These are phyloP conservation scores for Penicillium ochrochloron DNA, from an alignment of 495 filamentous ascomycete genomes.

Conservation along the genomic window DNA sequence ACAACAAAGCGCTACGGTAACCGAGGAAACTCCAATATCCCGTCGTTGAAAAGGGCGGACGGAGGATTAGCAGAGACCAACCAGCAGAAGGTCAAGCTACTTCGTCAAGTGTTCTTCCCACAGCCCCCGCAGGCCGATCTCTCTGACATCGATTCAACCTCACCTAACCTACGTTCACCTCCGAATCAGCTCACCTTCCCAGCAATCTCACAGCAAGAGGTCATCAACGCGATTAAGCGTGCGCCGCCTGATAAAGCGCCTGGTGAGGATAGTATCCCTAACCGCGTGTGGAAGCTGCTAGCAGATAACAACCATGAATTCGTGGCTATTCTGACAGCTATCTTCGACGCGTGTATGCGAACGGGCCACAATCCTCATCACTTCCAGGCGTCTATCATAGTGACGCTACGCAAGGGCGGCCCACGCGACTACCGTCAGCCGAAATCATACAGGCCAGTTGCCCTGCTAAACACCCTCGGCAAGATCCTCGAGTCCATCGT, in stretches of 20 bases:
- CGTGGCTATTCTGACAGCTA: constrained; percentile 6
- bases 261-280: constrained; percentile 29
- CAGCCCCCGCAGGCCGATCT: constrained; percentile 27
- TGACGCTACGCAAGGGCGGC: constrained; percentile 30
- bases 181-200: neutral
- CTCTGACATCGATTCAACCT: constrained; percentile 18
- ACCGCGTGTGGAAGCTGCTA: constrained; percentile 23
- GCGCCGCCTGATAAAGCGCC: constrained; percentile 35
- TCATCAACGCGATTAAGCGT: constrained; percentile 16
- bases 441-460: constrained; percentile 32
- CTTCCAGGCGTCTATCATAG: constrained; percentile 23
- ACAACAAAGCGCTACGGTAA: no score
- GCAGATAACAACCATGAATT: constrained; percentile 7
- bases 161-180: neutral
- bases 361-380: constrained; percentile 28
- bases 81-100: constrained; percentile 22
- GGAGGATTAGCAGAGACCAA: constrained; percentile 11
- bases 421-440: constrained; percentile 21
- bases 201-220: neutral
- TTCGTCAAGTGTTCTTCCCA: constrained; percentile 33
- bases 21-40: no score
- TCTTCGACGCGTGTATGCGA: constrained; percentile 33
- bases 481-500: constrained; percentile 33
- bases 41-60: neutral
- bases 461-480: constrained; percentile 34